phyloP scores from a whole-genome alignment of 352 stramenopile genomes.

The Pythium grandisporangium region DNA sequence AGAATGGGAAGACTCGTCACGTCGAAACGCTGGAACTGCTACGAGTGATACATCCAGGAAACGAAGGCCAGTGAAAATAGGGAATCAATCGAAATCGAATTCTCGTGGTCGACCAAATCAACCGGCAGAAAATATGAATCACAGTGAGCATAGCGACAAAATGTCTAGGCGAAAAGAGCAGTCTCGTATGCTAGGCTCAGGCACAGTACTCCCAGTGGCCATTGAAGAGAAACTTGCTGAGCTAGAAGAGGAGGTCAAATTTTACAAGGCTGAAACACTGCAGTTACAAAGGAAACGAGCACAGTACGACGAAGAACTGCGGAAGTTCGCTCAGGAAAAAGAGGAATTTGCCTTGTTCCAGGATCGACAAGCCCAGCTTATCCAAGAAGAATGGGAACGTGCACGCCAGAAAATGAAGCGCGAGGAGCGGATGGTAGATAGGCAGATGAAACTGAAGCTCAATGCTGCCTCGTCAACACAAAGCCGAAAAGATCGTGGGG shows the following conservation, averaged over 20 bases:
- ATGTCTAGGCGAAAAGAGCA: too few species aligned
- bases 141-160: too few species aligned
- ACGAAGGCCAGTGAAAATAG: too few species aligned
- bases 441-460: slow-evolving; percentile 64
- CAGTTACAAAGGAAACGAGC: slow-evolving; percentile 68
- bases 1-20: neutral
- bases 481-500: slow-evolving; percentile 46
- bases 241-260: slow-evolving; percentile 78
- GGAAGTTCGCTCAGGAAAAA: slow-evolving; percentile 40
- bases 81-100: too few species aligned
- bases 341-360: slow-evolving; percentile 39
- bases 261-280: slow-evolving; percentile 77
- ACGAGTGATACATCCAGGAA: too few species aligned
- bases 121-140: too few species aligned
- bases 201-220: slow-evolving; percentile 48
- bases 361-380: slow-evolving; percentile 36
- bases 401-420: slow-evolving; percentile 70
- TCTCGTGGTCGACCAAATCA: too few species aligned
- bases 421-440: slow-evolving; percentile 53
- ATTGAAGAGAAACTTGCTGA: slow-evolving; percentile 80
- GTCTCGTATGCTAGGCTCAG: too few species aligned
- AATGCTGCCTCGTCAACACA: slow-evolving; percentile 39
- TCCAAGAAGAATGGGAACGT: slow-evolving; percentile 61
- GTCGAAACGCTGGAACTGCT: neutral
- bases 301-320: slow-evolving; percentile 49